phyloP scores from a whole-genome alignment of 306 rosid species.

The Gastrolobium bilobum region DNA sequence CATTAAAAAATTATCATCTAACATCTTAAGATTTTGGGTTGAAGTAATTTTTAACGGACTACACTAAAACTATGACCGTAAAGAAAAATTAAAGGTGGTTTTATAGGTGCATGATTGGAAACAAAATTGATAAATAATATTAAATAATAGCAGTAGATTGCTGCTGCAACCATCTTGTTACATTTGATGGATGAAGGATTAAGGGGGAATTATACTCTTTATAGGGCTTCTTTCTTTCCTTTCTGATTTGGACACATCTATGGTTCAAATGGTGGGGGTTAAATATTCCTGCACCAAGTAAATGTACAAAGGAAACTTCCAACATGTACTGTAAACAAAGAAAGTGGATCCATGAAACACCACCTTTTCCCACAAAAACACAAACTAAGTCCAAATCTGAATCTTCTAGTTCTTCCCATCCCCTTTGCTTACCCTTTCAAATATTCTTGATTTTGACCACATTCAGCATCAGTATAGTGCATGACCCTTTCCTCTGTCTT shows the following conservation, averaged over 20 bases:
- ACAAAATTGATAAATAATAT: not conserved
- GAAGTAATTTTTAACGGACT: too few relatives aligned
- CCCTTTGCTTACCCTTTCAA: constrained; percentile 20
- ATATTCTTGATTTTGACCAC: constrained; percentile 35
- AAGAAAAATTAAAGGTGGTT: constrained; percentile 13
- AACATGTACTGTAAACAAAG: constrained; percentile 4
- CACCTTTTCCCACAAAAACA: constrained; percentile 20
- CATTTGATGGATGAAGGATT: constrained; percentile 2
- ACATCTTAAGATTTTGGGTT: too few relatives aligned
- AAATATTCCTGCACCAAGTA: not conserved
- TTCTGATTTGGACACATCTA: constrained; percentile 10
- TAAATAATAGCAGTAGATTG: constrained; percentile 24
- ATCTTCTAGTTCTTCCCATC: constrained; percentile 14
- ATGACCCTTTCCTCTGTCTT: constrained; percentile 63
- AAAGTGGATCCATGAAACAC: constrained; percentile 4
- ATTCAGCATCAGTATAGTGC: constrained; percentile 66
- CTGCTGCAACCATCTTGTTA: constrained; percentile 6
- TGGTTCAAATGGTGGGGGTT: constrained; percentile 6
- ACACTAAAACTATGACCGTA: not conserved
- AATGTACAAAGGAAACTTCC: not conserved
- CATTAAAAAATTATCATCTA: too few relatives aligned
- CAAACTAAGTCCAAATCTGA: constrained; percentile 31
- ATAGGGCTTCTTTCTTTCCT: not conserved
- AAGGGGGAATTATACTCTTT: not conserved
- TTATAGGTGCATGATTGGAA: constrained; percentile 26